Evolutionary conservation across 306 rosid species (phyloP).

Genomic region (Astragalus membranaceus): DNA sequence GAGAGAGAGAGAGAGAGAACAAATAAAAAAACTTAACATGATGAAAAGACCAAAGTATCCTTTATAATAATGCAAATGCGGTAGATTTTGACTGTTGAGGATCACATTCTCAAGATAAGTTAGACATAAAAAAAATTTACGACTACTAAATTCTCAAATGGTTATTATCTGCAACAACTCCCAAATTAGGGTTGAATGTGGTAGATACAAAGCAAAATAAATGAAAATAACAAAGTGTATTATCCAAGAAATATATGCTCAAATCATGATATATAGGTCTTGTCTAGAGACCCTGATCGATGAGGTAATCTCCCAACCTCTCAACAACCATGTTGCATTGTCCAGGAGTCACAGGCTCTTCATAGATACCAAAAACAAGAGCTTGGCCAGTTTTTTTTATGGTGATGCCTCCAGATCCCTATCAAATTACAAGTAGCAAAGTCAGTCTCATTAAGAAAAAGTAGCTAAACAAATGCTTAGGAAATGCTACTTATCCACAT

Average conservation of each 20-base stretch:
- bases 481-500: background rate
- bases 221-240: background rate
- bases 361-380: conserved; percentile 72
- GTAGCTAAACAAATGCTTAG: background rate
- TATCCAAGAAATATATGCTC: conserved; percentile 3
- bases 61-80: too few relatives aligned
- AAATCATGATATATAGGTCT: conserved; percentile 4
- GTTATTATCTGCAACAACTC: conserved; percentile 62
- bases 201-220: conserved; percentile 28
- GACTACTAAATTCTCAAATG: conserved; percentile 32
- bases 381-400: conserved; percentile 94
- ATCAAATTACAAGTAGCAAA: background rate
- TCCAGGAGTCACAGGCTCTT: conserved; percentile 96
- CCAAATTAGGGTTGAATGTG: conserved; percentile 38
- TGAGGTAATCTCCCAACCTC: conserved; percentile 94
- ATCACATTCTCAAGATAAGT: background rate
- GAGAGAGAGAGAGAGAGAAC: too few relatives aligned
- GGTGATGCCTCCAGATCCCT: conserved; percentile 95
- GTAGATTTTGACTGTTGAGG: too few relatives aligned
- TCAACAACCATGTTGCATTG: conserved; percentile 98
- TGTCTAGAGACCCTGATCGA: conserved; percentile 87
- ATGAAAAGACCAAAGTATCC: too few relatives aligned
- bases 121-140: conserved; percentile 30
- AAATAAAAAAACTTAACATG: too few relatives aligned
- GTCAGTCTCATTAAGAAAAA: background rate